Conservation (phyloP, 1,284 basidiomycete genomes). For the Sphagnurus paluster region DNA sequence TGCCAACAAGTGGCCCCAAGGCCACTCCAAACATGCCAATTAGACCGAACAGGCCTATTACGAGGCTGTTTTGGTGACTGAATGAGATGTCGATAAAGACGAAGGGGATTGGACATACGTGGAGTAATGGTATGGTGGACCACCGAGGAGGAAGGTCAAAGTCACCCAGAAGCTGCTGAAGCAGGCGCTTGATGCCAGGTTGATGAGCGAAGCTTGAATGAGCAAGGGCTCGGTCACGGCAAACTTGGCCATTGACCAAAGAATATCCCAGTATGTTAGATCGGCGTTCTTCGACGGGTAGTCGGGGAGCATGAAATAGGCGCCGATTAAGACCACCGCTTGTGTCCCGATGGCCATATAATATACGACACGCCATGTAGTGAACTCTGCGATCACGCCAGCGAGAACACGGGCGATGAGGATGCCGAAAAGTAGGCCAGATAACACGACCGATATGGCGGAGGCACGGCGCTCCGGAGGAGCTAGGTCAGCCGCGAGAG, state of each 20-base stretch:
- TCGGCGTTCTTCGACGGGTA: constrained; percentile 65
- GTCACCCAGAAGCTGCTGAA: constrained; percentile 72
- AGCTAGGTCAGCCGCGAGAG: constrained; percentile 66
- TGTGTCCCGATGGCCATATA: constrained; percentile 66
- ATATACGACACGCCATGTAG: constrained; percentile 64
- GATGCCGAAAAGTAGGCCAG: constrained; percentile 70
- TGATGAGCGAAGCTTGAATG: constrained; percentile 61
- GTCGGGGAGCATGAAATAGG: constrained; percentile 66
- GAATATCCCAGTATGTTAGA: constrained; percentile 59
- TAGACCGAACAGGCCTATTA: constrained; percentile 72
- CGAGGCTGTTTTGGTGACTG: constrained; percentile 40
- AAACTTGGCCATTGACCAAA: constrained; percentile 70
- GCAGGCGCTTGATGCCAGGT: constrained; percentile 54
- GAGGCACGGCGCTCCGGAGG: constrained; percentile 60
- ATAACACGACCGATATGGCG: constrained; percentile 65
- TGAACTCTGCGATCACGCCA: constrained; percentile 64
- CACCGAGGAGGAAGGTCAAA: constrained; percentile 70
- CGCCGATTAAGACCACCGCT: constrained; percentile 45
- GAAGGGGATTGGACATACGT: constrained; percentile 43
- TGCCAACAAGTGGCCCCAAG: constrained; percentile 60
- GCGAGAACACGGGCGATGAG: constrained; percentile 69
- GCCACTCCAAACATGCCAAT: constrained; percentile 70
- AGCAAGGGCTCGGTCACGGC: constrained; percentile 68
- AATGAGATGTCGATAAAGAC: background rate
- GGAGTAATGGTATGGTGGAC: constrained; percentile 63